Evolutionary conservation across 805 yeast species (phyloP), one percentile per base, ranked within the genome.

Genomic region (Metschnikowia reukaufii): DNA sequence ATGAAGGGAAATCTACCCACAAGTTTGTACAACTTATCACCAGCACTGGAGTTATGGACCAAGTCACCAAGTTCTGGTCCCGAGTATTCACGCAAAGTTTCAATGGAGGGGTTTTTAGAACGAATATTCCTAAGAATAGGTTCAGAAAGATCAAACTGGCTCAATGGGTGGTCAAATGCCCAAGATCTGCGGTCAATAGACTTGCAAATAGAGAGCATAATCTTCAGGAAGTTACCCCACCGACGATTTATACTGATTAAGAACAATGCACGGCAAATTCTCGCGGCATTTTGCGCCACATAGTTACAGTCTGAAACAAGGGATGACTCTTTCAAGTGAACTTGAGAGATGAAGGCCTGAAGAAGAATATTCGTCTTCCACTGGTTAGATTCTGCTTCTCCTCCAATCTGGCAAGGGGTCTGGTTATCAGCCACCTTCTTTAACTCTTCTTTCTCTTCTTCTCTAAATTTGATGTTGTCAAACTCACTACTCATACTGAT

Each of bases 401-500:
- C 87, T 0, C 87, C 94, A 43, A 91, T 76, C 62, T 92, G 96
- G 60, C 97, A 91, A 6, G 86, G 87, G 2, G 82, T 75, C 23
- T 82, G 76, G 1, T 70, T 69, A 6, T 86, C 88, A 29, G 74
- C 62, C 44, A 92, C 63, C 31, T 71, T 67, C 17, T 79, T 78
- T 46, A 95, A 73, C 62, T 95, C 99, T 10, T 69, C 70, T 8
- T 81, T 67, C 60, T 94, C 99, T 51, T 94, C 99, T 51, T 86
- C 90, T 50, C 99, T 79, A 53, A 86, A 83, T 57, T 88, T 89
- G 39, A 94, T 81, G 45, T 88, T 83, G 59, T 91, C 97, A 65
- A 95, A 94, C 64, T 94, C 99, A 45, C 88, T 83, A 64, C 97
- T 87, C 88, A 86, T 85, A 62, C 96, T 83, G 41, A 94, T 80